Evolutionary conservation across 1,284 basidiomycete genomes (phyloP), one percentile per base, ranked within the genome.

Genomic region (Hemileia vastatrix): DNA sequence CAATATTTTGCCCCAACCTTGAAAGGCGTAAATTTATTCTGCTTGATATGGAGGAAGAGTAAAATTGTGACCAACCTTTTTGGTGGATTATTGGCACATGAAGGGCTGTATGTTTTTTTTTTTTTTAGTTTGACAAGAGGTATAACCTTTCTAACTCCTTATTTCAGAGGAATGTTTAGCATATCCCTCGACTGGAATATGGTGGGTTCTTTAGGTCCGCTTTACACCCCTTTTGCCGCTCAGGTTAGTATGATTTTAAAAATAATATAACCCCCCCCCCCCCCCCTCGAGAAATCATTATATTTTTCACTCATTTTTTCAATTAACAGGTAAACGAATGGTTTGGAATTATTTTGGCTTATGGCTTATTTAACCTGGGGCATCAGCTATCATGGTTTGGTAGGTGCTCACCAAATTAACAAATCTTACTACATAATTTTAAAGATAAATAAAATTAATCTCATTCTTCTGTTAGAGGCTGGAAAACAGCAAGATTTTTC

Each of bases 1-100:
- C 60, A 63, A 21, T 63, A 63, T 32, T 55, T 63, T 21, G 60
- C 60, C n/a, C 60, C 60, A 11, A 63, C 60, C 5, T 54, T 63
- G 43, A 44, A 56, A 27, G 60, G 51, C 3, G 18, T 63, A 27
- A 63, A 48, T 56, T 54, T 54, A 33, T 63, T 63, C 18, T 63
- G 60, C 23, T 48, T 63, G 33, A 6, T 32, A n/a, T 63, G 60
- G 60, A 52, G 51, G 27, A 45, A 50, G 23, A 63, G 60, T 49
- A 33, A 36, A 13, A 24, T 54, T 21, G 53, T 63, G 6, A 63
- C 60, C 2, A 24, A 54, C 6, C 21, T 54, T 47, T 63, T 63
- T 24, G 60, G 60, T 23, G 60, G 60, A 4, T 31, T 52, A 19
- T 48, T 63, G 11, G 43, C 60, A 6, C 60, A 63, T 49, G 60